These are phyloP conservation scores for Penicillium sp. DNA, from an alignment of 2,329 filamentous ascomycete genomes.

Conservation along the genomic window DNA sequence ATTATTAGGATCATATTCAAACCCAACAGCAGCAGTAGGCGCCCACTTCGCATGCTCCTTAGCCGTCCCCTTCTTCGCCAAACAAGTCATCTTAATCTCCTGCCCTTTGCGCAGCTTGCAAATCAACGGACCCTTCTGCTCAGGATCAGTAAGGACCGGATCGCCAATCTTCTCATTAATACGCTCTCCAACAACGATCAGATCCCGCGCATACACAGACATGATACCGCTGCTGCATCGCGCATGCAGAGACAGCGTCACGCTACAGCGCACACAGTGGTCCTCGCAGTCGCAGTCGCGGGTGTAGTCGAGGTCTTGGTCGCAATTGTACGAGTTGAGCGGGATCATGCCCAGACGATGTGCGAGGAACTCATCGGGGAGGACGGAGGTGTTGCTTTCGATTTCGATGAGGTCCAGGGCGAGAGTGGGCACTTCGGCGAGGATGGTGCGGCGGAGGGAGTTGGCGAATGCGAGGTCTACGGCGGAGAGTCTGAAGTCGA, in stretches of 20 bases:
- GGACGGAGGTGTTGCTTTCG: slow-evolving; percentile 87
- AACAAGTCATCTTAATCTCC: slow-evolving; percentile 82
- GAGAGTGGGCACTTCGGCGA: slow-evolving; percentile 89
- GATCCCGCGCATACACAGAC: slow-evolving; percentile 87
- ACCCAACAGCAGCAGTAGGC: slow-evolving; percentile 84
- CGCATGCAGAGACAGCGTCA: slow-evolving; percentile 78
- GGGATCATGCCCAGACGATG: slow-evolving; percentile 90
- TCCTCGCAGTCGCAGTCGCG: slow-evolving; percentile 96
- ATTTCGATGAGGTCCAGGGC: slow-evolving; percentile 94
- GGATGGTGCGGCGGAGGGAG: slow-evolving; percentile 81
- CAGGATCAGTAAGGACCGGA: slow-evolving; percentile 78
- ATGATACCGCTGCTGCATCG: slow-evolving; percentile 83
- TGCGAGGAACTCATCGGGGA: slow-evolving; percentile 92
- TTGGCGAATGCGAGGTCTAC: slow-evolving; percentile 91
- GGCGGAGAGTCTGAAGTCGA: slow-evolving; percentile 87
- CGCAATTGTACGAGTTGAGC: slow-evolving; percentile 76
- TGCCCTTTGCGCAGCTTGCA: slow-evolving; percentile 87
- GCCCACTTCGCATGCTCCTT: slow-evolving; percentile 99
- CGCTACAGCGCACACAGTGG: slow-evolving; percentile 87
- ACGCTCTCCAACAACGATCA: slow-evolving; percentile 67
- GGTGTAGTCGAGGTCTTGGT: slow-evolving; percentile 74
- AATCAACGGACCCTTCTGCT: slow-evolving; percentile 77
- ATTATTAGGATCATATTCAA: slow-evolving; percentile 98
- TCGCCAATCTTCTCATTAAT: slow-evolving; percentile 71
- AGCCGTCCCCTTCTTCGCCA: slow-evolving; percentile 96